Evolutionary conservation across 2,329 filamentous ascomycete species (phyloP), one percentile per base, ranked within the genome.

Genomic region (Hymenoscyphus scutula): DNA sequence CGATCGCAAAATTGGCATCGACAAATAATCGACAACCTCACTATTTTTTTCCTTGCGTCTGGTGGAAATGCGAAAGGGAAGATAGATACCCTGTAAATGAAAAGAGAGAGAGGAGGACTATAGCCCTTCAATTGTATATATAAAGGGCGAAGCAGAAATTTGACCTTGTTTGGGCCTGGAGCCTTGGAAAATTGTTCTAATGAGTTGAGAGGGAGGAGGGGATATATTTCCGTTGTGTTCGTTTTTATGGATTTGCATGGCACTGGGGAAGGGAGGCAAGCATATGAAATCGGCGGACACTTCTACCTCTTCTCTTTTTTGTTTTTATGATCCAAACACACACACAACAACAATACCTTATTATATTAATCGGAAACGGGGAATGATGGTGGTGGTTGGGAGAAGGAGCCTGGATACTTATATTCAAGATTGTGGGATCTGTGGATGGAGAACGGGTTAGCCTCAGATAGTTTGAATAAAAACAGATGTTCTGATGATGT

Each of bases 1-100:
- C 55, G 70, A 74, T 53, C 68, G 63, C 59, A 73, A 71, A 51
- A 64, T 68, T 19, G 68, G 69, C 48, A 58, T 72, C 17, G 17
- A 37, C 32, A 23, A 48, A 48, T 48, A 23, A 48, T 23, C 41
- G 7, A 23, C 41, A 23, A 11, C 13, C 38, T n/a, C 4, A 30
- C 8, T 5, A 48, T 19, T 23, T 23, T 48, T 48, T 48, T 48
- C 41, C 41, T 48, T 48, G 41, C 19, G 41, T 48, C 19, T 48
- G n/a, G 41, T 48, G 41, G 41, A 48, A 48, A 48, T 34, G 32
- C 15, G 32, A 34, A 34, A 34, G 53, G n/a, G 27, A 27, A n/a
- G n/a, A 32, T 25, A 32, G 53, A 29, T 27, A 37, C 32, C 30
- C 25, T 53, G 58, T 53, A 54, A 34, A 53, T 59, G 45, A 37